Evolutionary conservation across 106 monocot species (phyloP), one percentile per base, ranked within the genome.

Genomic region (Vanilla planifolia): DNA sequence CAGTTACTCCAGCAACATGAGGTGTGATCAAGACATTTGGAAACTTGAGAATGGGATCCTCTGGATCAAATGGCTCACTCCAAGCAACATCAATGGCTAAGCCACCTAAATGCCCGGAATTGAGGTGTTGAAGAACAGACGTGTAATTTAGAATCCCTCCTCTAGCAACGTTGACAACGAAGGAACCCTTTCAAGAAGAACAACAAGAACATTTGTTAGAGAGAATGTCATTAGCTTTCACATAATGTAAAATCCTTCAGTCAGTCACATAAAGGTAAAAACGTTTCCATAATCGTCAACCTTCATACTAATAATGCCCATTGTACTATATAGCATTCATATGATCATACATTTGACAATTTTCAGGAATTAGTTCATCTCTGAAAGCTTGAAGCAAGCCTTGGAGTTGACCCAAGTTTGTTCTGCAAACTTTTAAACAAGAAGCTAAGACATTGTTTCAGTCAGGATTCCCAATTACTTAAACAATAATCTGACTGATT

Each of bases 31-130:
- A 22, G 36, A 96, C 90, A 81, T 96, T 96, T 48, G 74, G 80
- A 65, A 90, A 80, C 60, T 81, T 81, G 21, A 96, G 68, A 72
- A 96, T 81, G 14, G 80, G 90, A 67, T 96, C 90, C 3, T 90
- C 72, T 7, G 90, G 86, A 76, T 96, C 83, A 70, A 90, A 87
- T 46, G 95, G 90, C 62, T 96, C 95, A 8, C 56, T 66, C 95
- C 95, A 96, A 67, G 95, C 90, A 55, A 96, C 95, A 65, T 96
- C 95, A 60, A 90, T 81, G 57, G 67, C 95, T 70, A 90, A 70
- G 20, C 95, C 95, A 46, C 90, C 90, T 24, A 96, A 74, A 35
- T 90, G 86, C 61, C 86, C 90, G 21, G 81, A 86, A 61, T 87
- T 43, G 17, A 96, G 86, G 63, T 71, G 41, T 52, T 81, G 43